These are phyloP conservation scores for Nicotiana undulata DNA, from an alignment of 257 asterid species.

Conservation along the genomic window DNA sequence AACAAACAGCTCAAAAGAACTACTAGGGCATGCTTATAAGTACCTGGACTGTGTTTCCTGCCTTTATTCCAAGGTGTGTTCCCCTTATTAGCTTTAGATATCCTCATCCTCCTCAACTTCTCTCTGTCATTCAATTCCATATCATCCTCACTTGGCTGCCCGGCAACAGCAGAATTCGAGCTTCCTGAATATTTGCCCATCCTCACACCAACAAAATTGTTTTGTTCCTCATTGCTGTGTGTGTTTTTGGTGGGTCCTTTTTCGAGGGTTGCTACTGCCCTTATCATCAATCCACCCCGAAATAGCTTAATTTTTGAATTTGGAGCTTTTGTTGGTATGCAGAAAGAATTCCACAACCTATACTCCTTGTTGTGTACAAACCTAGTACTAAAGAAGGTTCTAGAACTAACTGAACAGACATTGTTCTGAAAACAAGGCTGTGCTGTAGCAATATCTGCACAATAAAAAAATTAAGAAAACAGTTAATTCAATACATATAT, in stretches of 20 bases:
- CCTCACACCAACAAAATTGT: constrained; percentile 26
- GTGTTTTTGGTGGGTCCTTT: constrained; percentile 21
- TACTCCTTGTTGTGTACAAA: constrained; percentile 34
- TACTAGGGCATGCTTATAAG: background rate
- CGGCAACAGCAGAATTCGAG: constrained; percentile 18
- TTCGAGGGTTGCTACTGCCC: constrained; percentile 71
- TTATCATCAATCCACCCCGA: constrained; percentile 44
- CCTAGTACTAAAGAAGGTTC: constrained; percentile 23
- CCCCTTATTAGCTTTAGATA: constrained; percentile 91
- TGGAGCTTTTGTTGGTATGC: constrained; percentile 22
- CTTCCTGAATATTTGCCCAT: constrained; percentile 35
- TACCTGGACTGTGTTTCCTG: constrained; percentile 88
- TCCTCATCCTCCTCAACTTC: constrained; percentile 81
- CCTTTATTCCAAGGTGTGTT: constrained; percentile 97
- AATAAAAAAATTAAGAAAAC: background rate
- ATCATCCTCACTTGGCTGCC: constrained; percentile 38
- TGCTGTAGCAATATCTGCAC: constrained; percentile 83
- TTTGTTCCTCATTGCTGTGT: constrained; percentile 21
- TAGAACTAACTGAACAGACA: constrained; percentile 42
- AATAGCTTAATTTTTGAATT: constrained; percentile 23
- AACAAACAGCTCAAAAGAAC: background rate
- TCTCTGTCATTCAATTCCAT: constrained; percentile 56
- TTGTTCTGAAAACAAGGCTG: constrained; percentile 60
- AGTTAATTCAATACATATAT: background rate
- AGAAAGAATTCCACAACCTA: constrained; percentile 31